Conservation (phyloP, 2,329 filamentous ascomycete species). For the Colletotrichum sp. region DNA sequence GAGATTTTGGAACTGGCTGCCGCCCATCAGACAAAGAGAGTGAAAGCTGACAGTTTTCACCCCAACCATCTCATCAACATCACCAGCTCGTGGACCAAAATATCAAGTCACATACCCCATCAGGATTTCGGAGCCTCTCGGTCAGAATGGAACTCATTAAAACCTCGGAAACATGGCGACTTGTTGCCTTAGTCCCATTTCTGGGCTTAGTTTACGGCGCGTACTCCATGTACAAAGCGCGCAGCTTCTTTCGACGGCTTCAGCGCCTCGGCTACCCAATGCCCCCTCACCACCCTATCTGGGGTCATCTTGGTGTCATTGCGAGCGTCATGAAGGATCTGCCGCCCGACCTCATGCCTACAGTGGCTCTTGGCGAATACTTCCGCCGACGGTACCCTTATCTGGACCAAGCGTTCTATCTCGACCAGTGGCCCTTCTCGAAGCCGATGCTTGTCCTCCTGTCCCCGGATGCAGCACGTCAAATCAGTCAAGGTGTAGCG, state of each 20-base stretch:
- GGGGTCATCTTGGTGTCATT: neutral
- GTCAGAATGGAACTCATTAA: neutral
- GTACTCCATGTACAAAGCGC: neutral
- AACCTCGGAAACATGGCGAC: neutral
- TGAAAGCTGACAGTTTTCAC: neutral
- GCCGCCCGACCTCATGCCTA: neutral
- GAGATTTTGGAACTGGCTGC: neutral
- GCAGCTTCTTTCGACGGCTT: neutral
- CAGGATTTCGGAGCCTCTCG: neutral
- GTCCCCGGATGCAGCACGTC: neutral
- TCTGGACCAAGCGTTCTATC: neutral
- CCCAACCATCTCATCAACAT: neutral
- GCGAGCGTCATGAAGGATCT: neutral
- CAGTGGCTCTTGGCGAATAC: neutral
- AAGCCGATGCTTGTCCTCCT: neutral
- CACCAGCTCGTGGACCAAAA: neutral
- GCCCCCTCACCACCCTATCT: neutral
- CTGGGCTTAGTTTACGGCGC: neutral
- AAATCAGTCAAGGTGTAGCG: conserved; percentile 25
- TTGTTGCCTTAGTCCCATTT: neutral
- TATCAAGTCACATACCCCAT: neutral
- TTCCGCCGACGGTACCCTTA: neutral
- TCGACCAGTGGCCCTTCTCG: neutral
- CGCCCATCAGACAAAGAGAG: neutral
- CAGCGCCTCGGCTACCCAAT: neutral